Evolutionary conservation across 2,329 filamentous ascomycete species (phyloP).

Genomic region (Fusarium albidum): DNA sequence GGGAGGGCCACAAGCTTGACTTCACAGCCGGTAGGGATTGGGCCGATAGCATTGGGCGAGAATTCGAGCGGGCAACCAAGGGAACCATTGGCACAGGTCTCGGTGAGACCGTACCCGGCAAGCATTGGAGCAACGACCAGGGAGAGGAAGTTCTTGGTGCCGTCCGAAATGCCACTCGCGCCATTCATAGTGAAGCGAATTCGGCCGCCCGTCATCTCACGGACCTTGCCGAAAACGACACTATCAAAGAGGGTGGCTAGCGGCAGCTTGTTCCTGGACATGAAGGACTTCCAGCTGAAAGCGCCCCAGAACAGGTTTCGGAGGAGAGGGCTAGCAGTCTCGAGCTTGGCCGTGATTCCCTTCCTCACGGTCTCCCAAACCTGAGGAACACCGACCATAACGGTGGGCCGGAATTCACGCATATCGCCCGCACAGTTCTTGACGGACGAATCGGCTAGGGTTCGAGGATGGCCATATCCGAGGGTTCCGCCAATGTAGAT

Average conservation of each 20-base stretch:
- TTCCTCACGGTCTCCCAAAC: slow-evolving; percentile 99
- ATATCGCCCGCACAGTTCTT: slow-evolving; percentile 94
- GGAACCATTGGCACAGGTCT: slow-evolving; percentile 87
- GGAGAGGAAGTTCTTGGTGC: slow-evolving; percentile 90
- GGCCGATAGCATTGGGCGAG: slow-evolving; percentile 79
- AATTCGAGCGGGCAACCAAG: slow-evolving; percentile 86
- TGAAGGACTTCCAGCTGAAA: slow-evolving; percentile 65
- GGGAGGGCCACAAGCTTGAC: slow-evolving; percentile 91
- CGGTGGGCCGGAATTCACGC: slow-evolving; percentile 86
- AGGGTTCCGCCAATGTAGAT: slow-evolving; percentile 90
- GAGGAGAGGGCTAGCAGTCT: slow-evolving; percentile 72
- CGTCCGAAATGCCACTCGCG: slow-evolving; percentile 86
- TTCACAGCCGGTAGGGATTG: slow-evolving; percentile 79
- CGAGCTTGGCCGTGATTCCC: slow-evolving; percentile 84
- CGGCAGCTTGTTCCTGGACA: slow-evolving; percentile 67
- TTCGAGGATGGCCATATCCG: slow-evolving; percentile 92
- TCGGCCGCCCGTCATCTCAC: slow-evolving; percentile 85
- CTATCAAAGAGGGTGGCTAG: slow-evolving; percentile 77
- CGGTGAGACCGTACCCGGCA: slow-evolving; percentile 90
- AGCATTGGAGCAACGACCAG: slow-evolving; percentile 95
- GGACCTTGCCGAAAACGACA: slow-evolving; percentile 91
- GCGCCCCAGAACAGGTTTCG: slow-evolving; percentile 81
- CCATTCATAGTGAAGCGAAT: slow-evolving; percentile 94
- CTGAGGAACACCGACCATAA: slow-evolving; percentile 93
- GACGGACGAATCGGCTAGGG: slow-evolving; percentile 84